Conservation (phyloP, 139 green algal species). For the Eudorina sp. region DNA sequence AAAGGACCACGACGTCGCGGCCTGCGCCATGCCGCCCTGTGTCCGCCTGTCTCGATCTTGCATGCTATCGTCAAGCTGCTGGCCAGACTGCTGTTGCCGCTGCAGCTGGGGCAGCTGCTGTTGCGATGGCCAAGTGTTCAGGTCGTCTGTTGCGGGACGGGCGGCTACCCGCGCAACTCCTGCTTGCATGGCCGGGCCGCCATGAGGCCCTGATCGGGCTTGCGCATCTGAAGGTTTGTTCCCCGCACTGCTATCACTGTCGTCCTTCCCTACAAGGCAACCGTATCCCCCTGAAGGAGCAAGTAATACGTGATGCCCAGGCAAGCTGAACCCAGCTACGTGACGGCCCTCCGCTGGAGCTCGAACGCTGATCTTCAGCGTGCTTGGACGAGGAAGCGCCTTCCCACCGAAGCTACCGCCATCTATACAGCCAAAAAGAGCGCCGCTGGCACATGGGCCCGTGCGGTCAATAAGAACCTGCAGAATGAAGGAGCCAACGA, state of each 20-base stretch:
- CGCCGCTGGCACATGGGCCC: neutral
- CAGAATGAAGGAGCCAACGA: neutral
- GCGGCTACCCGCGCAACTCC: neutral
- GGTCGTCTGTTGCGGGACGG: neutral
- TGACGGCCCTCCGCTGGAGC: neutral
- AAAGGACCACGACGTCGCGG: neutral
- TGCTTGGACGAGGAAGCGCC: neutral
- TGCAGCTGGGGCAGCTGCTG: neutral
- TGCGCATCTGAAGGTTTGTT: neutral
- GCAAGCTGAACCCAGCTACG: too few relatives aligned
- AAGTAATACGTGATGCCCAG: neutral
- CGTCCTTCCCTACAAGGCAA: neutral
- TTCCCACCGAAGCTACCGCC: neutral
- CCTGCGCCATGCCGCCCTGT: neutral
- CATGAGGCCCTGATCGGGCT: neutral
- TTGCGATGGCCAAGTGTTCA: neutral
- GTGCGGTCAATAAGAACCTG: slow-evolving; percentile 32
- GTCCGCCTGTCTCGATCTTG: neutral
- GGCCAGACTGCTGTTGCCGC: neutral
- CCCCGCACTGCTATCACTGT: neutral
- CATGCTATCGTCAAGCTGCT: neutral
- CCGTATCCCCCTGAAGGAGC: neutral
- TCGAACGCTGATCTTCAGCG: slow-evolving; percentile 6
- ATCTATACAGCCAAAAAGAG: neutral
- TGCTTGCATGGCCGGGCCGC: neutral